Evolutionary conservation across 345 rosid species (phyloP).

Genomic region (Corymbia maculata): DNA sequence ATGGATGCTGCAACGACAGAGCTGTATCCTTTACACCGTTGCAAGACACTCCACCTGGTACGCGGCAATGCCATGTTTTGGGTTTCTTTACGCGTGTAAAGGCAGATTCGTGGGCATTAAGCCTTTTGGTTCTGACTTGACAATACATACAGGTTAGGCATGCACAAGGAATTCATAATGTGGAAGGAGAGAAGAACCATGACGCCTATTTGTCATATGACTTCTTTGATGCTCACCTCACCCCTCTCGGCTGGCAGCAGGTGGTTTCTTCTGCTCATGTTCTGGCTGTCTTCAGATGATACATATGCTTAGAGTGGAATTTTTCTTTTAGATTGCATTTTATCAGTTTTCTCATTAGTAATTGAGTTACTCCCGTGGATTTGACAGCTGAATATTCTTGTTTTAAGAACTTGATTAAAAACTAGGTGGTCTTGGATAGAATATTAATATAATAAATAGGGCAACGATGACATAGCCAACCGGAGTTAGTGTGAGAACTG

Average conservation of each 20-base stretch:
- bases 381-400: background rate
- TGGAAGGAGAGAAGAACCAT: slow-evolving; percentile 48
- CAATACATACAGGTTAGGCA: slow-evolving; percentile 53
- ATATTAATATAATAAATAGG: background rate
- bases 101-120: background rate
- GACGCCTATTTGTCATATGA: slow-evolving; percentile 43
- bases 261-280: slow-evolving; percentile 8
- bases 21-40: slow-evolving; percentile 56
- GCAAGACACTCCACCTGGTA: slow-evolving; percentile 77
- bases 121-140: background rate
- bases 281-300: background rate
- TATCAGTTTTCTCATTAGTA: background rate
- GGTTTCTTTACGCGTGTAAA: background rate
- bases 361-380: background rate
- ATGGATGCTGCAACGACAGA: slow-evolving; percentile 37
- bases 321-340: background rate
- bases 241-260: slow-evolving; percentile 85
- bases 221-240: slow-evolving; percentile 63
- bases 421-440: background rate
- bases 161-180: slow-evolving; percentile 89
- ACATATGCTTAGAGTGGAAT: background rate
- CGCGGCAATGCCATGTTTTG: background rate
- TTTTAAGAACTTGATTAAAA: background rate
- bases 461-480: background rate
- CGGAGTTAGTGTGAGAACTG: background rate